Base-by-base conservation (phyloP, 2,329 filamentous ascomycete genomes). In the Pseudogymnoascus sp. region DNA sequence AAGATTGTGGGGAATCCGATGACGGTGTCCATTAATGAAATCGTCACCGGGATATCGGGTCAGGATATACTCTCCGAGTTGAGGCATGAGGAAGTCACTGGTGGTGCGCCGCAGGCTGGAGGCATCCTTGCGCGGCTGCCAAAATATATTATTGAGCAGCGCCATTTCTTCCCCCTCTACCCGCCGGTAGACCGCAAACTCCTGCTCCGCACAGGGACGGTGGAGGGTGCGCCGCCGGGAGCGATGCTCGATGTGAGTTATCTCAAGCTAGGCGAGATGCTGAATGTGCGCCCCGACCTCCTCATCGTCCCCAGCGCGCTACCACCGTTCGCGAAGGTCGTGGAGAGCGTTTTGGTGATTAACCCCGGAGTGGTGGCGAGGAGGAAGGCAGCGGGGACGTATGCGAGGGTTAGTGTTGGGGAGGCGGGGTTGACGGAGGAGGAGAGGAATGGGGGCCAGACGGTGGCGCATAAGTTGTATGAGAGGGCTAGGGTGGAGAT, bases 301-400 rank as follows among this genome's bases (percentile, higher is more conserved):
- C 76, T 97, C 70, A 80, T 97, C 59, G 79, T 89, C 56, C 93
- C 94, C 1, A 96, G 91, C 71, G 83, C 88, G 56, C 75, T 97
- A 68, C 90, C 90, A 23, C 88, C 92, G 2, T 96, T 95, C 79
- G 90, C 91, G 40, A 95, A 90, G 84, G 91, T 97, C 44, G 87
- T 97, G 10, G 91, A 97, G 71, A 91, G 88, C 68, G 92, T 97
- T 0, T 76, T 97, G 5, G 86, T 92, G 11, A 88, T 99, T 71
- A 99, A 99, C 73, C 93, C 94, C 0, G 93, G 94, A 4, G 87
- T 85, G 60, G 77, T 96, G 35, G 94, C 91, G 14, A 97, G 96
- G 76, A 85, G 90, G 63, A 87, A 86, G 64, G 92, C 88, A 1
- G 82, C 92, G 0, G 94, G 94, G 5, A 96, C 92, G 0, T 97